A percentile compares a stretch with the other conserved stretches of the same genome.
phyloP scores from a whole-genome alignment of 441 rosid species.

The Macaranga tanarius region DNA sequence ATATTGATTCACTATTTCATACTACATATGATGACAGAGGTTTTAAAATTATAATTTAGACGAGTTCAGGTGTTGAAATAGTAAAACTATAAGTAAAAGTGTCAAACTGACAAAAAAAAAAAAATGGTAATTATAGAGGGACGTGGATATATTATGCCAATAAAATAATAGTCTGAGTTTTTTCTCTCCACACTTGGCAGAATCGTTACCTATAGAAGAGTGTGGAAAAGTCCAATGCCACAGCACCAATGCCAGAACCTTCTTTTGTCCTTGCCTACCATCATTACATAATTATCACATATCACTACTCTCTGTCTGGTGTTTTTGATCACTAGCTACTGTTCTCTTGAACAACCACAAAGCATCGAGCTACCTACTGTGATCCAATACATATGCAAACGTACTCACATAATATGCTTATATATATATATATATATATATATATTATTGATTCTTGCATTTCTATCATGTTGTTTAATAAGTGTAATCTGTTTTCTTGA shows the following conservation, averaged over 20 bases:
- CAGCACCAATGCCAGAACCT: constrained; percentile 4
- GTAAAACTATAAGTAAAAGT: too few relatives aligned
- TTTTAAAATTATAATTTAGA: too few relatives aligned
- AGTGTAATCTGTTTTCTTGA: background rate
- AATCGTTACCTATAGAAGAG: background rate
- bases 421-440: background rate
- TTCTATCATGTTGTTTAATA: background rate
- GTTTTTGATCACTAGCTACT: background rate
- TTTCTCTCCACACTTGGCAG: too few relatives aligned
- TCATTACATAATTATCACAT: background rate
- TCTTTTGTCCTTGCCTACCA: background rate
- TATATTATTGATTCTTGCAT: background rate
- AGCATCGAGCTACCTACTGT: background rate
- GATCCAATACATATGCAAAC: background rate
- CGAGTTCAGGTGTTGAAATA: too few relatives aligned
- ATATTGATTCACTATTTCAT: too few relatives aligned
- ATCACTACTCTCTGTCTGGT: background rate
- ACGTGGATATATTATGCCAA: too few relatives aligned
- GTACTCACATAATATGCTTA: background rate
- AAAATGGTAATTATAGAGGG: too few relatives aligned
- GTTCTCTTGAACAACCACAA: background rate
- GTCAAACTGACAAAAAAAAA: too few relatives aligned
- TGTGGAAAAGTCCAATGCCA: background rate
- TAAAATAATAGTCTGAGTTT: too few relatives aligned
- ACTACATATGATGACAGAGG: too few relatives aligned